Conservation (phyloP, 805 yeast genomes). For the Yarrowia bubula region DNA sequence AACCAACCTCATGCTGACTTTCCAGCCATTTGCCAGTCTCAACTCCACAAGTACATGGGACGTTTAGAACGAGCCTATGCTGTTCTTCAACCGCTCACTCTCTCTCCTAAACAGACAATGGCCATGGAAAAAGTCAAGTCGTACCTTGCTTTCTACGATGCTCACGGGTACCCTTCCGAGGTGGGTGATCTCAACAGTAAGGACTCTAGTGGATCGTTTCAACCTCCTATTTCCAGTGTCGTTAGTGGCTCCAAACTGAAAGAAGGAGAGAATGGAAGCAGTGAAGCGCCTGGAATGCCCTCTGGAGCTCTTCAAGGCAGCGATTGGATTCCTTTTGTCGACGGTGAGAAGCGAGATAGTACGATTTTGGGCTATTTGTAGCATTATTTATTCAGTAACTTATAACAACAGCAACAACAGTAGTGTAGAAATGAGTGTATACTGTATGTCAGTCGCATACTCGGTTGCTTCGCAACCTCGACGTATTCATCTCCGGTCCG, state of each 20-base stretch:
- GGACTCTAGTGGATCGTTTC: neutral
- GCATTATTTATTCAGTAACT: neutral
- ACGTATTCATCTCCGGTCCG: neutral
- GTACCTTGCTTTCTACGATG: slow-evolving; percentile 16
- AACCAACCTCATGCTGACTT: neutral
- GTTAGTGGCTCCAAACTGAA: neutral
- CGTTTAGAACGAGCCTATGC: slow-evolving; percentile 8
- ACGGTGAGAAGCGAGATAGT: slow-evolving; percentile 11
- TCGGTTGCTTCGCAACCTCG: too few relatives aligned
- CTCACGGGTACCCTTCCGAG: slow-evolving; percentile 20
- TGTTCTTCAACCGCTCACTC: neutral
- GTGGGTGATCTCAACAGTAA: neutral
- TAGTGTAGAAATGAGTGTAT: too few relatives aligned
- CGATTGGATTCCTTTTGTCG: slow-evolving; percentile 11
- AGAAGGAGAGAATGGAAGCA: neutral
- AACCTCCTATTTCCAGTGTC: slow-evolving; percentile 13
- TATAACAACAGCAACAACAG: too few relatives aligned
- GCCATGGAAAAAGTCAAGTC: slow-evolving; percentile 16
- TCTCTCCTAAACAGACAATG: slow-evolving; percentile 4
- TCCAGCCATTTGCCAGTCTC: slow-evolving; percentile 6
- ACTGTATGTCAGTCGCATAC: too few relatives aligned
- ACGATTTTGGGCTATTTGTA: slow-evolving; percentile 20
- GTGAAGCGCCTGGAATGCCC: neutral
- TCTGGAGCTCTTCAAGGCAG: neutral
- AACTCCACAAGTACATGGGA: neutral